Conservation (phyloP, 1,284 basidiomycete genomes). For the Leccinum pallidistipes region DNA sequence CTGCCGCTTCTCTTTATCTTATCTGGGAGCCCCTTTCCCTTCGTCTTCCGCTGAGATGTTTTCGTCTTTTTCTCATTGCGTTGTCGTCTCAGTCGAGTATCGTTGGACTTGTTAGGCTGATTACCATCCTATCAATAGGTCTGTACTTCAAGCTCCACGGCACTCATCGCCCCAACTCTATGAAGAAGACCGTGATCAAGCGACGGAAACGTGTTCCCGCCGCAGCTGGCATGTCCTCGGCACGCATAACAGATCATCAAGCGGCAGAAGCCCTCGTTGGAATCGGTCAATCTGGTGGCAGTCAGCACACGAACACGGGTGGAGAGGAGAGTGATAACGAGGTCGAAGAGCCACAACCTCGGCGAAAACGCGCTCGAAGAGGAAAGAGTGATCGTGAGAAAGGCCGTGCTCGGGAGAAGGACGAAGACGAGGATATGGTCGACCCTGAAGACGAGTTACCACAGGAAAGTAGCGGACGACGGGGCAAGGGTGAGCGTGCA, state of each 20-base stretch:
- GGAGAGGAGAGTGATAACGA: constrained; percentile 62
- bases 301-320: constrained; percentile 40
- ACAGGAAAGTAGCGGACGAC: constrained; percentile 27
- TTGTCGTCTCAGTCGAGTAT: constrained; percentile 7
- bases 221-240: constrained; percentile 45
- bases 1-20: constrained; percentile 21
- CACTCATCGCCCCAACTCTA: constrained; percentile 93
- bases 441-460: constrained; percentile 41
- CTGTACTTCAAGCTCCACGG: constrained; percentile 98
- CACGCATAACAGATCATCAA: constrained; percentile 76
- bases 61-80: constrained; percentile 1
- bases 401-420: constrained; percentile 38
- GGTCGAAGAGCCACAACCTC: constrained; percentile 48
- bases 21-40: constrained; percentile 14
- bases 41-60: neutral
- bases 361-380: constrained; percentile 53
- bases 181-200: constrained; percentile 99
- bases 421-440: constrained; percentile 52
- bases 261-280: constrained; percentile 81
- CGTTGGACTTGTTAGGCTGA: constrained; percentile 23
- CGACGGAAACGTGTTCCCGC: constrained; percentile 94
- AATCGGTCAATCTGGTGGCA: constrained; percentile 58
- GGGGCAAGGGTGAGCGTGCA: constrained; percentile 37
- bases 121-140: constrained; percentile 49
- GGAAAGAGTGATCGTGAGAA: constrained; percentile 40